These are phyloP conservation scores for Tilletia horrida DNA, from an alignment of 1,284 basidiomycete genomes.

Conservation along the genomic window DNA sequence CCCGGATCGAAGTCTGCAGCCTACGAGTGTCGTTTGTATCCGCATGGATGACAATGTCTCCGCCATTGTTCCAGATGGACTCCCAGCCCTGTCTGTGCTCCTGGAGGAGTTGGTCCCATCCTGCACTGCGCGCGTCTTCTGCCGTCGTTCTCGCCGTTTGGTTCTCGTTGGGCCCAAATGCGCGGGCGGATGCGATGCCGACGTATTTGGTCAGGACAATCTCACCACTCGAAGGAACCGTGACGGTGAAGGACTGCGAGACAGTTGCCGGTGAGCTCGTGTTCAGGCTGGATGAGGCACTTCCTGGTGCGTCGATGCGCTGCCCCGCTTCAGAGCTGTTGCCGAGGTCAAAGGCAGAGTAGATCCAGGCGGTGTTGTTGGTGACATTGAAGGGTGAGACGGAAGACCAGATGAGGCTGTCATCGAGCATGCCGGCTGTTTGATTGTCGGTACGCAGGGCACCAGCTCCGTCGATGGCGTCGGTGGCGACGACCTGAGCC, in stretches of 20 bases:
- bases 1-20: constrained; percentile 34
- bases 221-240: constrained; percentile 22
- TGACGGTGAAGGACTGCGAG: constrained; percentile 29
- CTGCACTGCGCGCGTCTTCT: constrained; percentile 25
- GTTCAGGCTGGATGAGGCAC: constrained; percentile 19
- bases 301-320: constrained; percentile 12
- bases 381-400: constrained; percentile 36
- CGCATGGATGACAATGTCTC: constrained; percentile 39
- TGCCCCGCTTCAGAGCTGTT: constrained; percentile 13
- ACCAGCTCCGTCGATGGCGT: constrained; percentile 45
- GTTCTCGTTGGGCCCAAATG: constrained; percentile 30
- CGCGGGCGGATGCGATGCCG: constrained; percentile 47
- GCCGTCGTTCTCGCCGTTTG: constrained; percentile 29
- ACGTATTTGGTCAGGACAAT: constrained; percentile 40
- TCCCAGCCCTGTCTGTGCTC: constrained; percentile 33
- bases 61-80: constrained; percentile 28
- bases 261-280: constrained; percentile 20
- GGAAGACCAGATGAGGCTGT: constrained; percentile 34
- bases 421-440: constrained; percentile 22
- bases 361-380: constrained; percentile 31
- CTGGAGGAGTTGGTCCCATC: constrained; percentile 27
- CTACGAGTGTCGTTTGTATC: constrained; percentile 24
- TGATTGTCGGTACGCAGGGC: constrained; percentile 34
- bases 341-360: constrained; percentile 19
- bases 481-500: constrained; percentile 32